Conservation (phyloP, 306 rosid species). For the Rosa rugosa region DNA sequence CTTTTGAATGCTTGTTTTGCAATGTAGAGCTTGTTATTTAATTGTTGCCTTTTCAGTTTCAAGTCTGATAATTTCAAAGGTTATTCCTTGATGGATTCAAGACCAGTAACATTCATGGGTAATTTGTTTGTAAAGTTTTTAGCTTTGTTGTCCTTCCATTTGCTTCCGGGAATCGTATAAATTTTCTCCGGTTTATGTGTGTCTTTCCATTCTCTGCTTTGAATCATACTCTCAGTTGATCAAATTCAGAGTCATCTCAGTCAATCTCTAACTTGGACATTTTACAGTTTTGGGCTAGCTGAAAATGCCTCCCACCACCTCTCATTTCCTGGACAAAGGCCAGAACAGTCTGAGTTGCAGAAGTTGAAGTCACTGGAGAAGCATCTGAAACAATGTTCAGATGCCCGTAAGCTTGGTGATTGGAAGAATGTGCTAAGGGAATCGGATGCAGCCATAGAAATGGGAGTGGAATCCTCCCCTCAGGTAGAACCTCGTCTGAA, state of each 20-base stretch:
- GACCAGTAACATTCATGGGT: conserved; percentile 12
- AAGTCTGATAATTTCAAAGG: conserved; percentile 12
- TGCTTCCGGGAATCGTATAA: neutral
- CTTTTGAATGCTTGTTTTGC: neutral
- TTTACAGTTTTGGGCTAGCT: conserved; percentile 68
- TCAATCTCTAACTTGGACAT: conserved; percentile 21
- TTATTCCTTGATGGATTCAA: conserved; percentile 9
- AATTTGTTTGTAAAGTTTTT: neutral
- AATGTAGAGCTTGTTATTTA: neutral
- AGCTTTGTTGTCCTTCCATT: neutral
- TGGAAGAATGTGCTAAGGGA: conserved; percentile 74
- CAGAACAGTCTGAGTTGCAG: conserved; percentile 70
- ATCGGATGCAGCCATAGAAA: conserved; percentile 64
- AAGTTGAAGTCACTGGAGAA: conserved; percentile 67
- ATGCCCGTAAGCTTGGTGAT: conserved; percentile 63
- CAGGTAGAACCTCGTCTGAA: conserved; percentile 43
- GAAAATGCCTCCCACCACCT: conserved; percentile 64
- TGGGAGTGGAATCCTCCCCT: conserved; percentile 80
- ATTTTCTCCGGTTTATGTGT: neutral
- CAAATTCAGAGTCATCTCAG: neutral
- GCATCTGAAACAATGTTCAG: conserved; percentile 62
- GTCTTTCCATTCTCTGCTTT: neutral
- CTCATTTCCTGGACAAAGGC: conserved; percentile 45
- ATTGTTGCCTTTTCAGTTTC: conserved; percentile 1
- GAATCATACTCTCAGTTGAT: neutral